Percentiles rank a stretch among this genome's conserved stretches.
phyloP scores from a whole-genome alignment of 768 basidiomycete genomes.

The Lactarius trivialis region DNA sequence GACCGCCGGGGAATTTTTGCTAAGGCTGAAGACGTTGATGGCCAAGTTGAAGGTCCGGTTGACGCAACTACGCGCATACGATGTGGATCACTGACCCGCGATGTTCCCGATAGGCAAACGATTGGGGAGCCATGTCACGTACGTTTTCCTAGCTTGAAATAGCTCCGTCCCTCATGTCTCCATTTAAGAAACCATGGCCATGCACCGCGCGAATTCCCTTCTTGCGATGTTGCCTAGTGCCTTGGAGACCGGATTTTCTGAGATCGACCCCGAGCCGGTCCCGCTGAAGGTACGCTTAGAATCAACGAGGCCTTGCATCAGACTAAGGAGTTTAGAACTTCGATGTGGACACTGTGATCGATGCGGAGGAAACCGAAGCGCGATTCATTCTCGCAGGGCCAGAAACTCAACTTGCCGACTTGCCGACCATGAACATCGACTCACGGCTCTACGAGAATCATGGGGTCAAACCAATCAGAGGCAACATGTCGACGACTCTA shows the following conservation, averaged over 20 bases:
- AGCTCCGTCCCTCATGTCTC: neutral
- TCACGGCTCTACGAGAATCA: constrained; percentile 24
- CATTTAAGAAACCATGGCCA: constrained; percentile 39
- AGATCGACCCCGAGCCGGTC: constrained; percentile 40
- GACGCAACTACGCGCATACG: neutral
- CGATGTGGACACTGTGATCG: constrained; percentile 36
- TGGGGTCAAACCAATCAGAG: constrained; percentile 34
- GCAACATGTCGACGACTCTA: constrained; percentile 32
- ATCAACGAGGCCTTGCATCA: neutral
- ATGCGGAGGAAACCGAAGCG: constrained; percentile 30
- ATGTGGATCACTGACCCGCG: neutral
- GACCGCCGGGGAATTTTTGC: constrained; percentile 49
- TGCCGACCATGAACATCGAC: constrained; percentile 25
- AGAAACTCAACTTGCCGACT: constrained; percentile 19
- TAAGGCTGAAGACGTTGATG: constrained; percentile 56
- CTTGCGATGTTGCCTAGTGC: constrained; percentile 39
- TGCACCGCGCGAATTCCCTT: constrained; percentile 38
- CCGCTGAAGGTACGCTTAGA: constrained; percentile 41
- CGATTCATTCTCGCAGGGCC: constrained; percentile 30
- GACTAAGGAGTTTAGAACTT: constrained; percentile 36
- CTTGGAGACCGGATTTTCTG: constrained; percentile 40
- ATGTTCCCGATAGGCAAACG: constrained; percentile 41
- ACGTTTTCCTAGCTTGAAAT: constrained; percentile 22
- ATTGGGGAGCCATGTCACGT: constrained; percentile 62
- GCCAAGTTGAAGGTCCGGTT: constrained; percentile 54